Evolutionary conservation across 495 filamentous ascomycete species (phyloP), one percentile per base, ranked within the genome.

Genomic region (Thozetella sp.): DNA sequence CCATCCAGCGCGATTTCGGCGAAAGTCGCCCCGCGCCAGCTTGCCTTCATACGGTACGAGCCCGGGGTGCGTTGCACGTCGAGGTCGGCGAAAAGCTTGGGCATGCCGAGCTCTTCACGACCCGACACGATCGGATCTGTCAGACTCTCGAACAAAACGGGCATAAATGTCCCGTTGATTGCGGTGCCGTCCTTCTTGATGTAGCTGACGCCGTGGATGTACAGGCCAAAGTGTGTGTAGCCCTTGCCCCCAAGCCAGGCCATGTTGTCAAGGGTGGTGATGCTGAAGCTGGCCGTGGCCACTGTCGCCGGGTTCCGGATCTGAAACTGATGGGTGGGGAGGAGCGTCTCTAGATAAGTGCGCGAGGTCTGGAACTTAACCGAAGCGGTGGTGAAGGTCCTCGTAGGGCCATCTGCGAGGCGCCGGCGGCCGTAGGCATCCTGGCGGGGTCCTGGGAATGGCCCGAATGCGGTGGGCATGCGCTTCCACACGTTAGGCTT

Each of bases 171-270:
- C 0, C 85, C 85, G 45, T 65, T 66, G 20, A 84, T 53, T 3
- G 75, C 61, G 0, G 71, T 66, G 1, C 83, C 83, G 58, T 83
- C 73, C 17, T 75, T 68, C 58, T 80, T 83, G 17, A 59, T 72
- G 62, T 85, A 86, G 59, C 84, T 72, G 20, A 87, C 80, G 0
- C 79, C 84, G 59, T 88, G 82, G 34, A 88, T 76, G 57, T 84
- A 84, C 13, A 88, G 73, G 1, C 81, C 81, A 3, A 85, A 60
- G 48, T 82, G 78, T n/a, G 73, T 78, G 62, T 86, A 87, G 9
- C 83, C 84, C 11, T 68, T 67, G 6, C 83, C 82, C 2, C 78
- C 83, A 2, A 86, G 77, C 83, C 83, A 86, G 57, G 74, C 66
- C 80, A 86, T 79, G 0, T 78, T 75, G 30, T 74, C 66, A 4